phyloP scores from a whole-genome alignment of 176 grass and related monocot genomes.

The Paspalum vaginatum region DNA sequence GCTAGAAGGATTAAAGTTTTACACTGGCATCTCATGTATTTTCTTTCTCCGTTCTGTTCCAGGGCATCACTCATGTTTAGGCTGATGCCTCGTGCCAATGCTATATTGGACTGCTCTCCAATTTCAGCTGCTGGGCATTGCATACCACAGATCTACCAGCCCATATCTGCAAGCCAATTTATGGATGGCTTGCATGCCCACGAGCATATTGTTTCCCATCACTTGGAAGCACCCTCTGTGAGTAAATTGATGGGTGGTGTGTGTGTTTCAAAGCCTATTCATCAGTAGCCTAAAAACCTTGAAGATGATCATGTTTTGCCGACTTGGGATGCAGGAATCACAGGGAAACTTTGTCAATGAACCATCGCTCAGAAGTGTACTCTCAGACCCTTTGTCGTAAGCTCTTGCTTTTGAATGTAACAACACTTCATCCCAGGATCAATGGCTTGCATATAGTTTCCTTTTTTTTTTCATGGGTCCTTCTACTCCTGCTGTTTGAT shows the following conservation, averaged over 20 bases:
- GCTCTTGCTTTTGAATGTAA: slow-evolving; percentile 37
- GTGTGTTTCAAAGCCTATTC: neutral
- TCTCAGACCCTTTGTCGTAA: slow-evolving; percentile 87
- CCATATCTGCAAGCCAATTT: slow-evolving; percentile 69
- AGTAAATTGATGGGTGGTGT: slow-evolving; percentile 11
- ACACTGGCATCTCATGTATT: slow-evolving; percentile 17
- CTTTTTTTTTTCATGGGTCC: neutral
- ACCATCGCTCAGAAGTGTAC: slow-evolving; percentile 77
- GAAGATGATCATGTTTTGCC: slow-evolving; percentile 15
- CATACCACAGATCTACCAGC: slow-evolving; percentile 64
- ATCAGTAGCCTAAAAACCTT: neutral
- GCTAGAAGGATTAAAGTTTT: slow-evolving; percentile 20
- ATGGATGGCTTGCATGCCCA: slow-evolving; percentile 64
- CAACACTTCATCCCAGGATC: slow-evolving; percentile 15
- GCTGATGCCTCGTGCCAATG: slow-evolving; percentile 69
- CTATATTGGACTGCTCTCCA: slow-evolving; percentile 75
- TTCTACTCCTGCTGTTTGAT: slow-evolving; percentile 11
- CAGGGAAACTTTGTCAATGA: slow-evolving; percentile 56
- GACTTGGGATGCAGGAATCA: slow-evolving; percentile 56
- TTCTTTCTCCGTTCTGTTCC: slow-evolving; percentile 27
- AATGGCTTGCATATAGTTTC: neutral
- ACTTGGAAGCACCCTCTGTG: slow-evolving; percentile 59
- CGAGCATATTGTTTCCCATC: slow-evolving; percentile 56
- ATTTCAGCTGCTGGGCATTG: slow-evolving; percentile 70
- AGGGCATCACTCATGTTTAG: slow-evolving; percentile 83